Base-by-base conservation (phyloP, 495 filamentous ascomycete species). In the Hyphodiscus hymeniophilus region DNA sequence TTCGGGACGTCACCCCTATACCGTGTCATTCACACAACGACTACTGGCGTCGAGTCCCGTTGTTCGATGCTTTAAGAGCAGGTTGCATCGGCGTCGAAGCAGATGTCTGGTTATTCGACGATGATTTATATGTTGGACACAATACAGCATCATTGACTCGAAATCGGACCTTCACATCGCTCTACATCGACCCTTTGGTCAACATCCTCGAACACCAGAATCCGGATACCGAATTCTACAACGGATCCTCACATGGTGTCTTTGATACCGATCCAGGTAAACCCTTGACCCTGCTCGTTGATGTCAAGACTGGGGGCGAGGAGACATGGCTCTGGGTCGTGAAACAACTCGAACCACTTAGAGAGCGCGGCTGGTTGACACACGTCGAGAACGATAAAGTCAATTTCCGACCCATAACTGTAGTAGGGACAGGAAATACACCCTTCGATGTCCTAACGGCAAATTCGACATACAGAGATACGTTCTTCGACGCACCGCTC, bases 11-110 rank as follows among this genome's bases (percentile, higher is more conserved):
- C 32, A 47, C 69, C 0, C 86, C 87, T 0, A 75, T 84, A 35
- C 72, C 68, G 3, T 88, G 82, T 40, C 77, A 85, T 62, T 91
- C 86, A 0, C 89, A 95, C 63, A 95, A 95, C 59, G 89, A 95
- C 66, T 94, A 94, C 65, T 94, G 80, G 81, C 82, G 88, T 5
- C 73, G 71, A 10, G 74, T 87, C 3, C 90, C 90, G n/a, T 54
- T 75, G 7, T 74, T 72, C 59, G 80, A 77, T 3, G 81, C 82
- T 2, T 62, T 88, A 7, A 69, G 72, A 24, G 81, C 76, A 28
- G 71, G 84, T 13, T 81, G 80, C 57, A 79, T 75, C 33, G 86
- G 90, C 2, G 79, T 88, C 16, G 90, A 96, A 66, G 88, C 87
- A 2, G 90, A 96, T 63, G 81, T 96, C 17, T 96, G 87, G 88